Evolutionary conservation across 129 eudicot species (phyloP).

Genomic region (Pseudognaphalium luteoalbum): DNA sequence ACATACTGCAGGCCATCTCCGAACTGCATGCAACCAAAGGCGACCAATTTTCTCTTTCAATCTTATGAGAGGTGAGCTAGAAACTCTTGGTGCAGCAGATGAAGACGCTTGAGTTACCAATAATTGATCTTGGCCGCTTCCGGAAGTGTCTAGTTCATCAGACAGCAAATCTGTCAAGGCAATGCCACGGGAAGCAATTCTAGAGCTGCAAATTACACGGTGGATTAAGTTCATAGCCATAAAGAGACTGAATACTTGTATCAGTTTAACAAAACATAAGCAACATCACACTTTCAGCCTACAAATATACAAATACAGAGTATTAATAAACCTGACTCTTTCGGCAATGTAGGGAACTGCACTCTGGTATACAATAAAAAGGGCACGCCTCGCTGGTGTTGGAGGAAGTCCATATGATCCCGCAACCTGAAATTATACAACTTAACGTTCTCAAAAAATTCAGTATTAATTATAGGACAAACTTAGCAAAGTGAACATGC

Average conservation of each 20-base stretch:
- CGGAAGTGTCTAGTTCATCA: constrained; percentile 50
- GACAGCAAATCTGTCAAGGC: constrained; percentile 64
- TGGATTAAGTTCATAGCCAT: background rate
- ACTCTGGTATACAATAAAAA: constrained; percentile 85
- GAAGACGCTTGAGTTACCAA: constrained; percentile 36
- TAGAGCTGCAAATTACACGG: constrained; percentile 61
- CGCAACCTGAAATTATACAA: constrained; percentile 62
- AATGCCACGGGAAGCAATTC: constrained; percentile 92
- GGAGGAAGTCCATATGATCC: constrained; percentile 95
- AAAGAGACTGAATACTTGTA: constrained; percentile 7
- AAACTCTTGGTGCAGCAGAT: constrained; percentile 42
- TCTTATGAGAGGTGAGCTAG: constrained; percentile 56
- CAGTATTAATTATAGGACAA: background rate
- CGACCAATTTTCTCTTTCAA: constrained; percentile 52
- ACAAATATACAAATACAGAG: background rate
- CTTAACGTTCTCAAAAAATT: constrained; percentile 11
- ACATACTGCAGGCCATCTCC: constrained; percentile 95
- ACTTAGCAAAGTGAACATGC: constrained; percentile 1
- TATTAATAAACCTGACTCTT: constrained; percentile 66
- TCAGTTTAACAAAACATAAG: constrained; percentile 14
- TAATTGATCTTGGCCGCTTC: constrained; percentile 43
- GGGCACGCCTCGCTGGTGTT: constrained; percentile 95
- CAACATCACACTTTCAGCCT: constrained; percentile 11
- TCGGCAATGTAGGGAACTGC: constrained; percentile 97
- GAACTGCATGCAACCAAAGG: constrained; percentile 58